A percentile compares a stretch with the other conserved stretches of the same genome.
phyloP scores from a whole-genome alignment of 1,139 yeast species.

The Hansenula lynferdii region DNA sequence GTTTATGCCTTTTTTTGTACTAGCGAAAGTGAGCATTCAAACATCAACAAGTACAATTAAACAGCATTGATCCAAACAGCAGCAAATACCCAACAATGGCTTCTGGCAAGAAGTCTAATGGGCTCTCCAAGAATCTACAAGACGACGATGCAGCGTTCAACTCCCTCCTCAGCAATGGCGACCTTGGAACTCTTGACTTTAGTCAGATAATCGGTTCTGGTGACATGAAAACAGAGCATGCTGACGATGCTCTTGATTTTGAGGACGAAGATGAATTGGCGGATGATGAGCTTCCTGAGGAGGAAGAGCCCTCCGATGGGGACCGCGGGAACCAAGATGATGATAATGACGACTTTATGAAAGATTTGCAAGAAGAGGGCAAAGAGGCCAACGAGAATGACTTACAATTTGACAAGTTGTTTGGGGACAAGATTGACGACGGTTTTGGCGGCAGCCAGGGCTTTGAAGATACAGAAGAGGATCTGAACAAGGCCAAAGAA shows the following conservation, averaged over 20 bases:
- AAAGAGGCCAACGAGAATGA: conserved; percentile 35
- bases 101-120: not conserved
- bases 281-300: conserved; percentile 61
- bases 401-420: conserved; percentile 45
- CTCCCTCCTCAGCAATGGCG: conserved; percentile 29
- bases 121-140: too few species aligned
- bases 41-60: too few species aligned
- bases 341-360: conserved; percentile 32
- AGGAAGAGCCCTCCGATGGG: conserved; percentile 33
- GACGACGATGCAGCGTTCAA: conserved; percentile 19
- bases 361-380: conserved; percentile 31
- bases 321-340: conserved; percentile 27
- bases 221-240: conserved; percentile 48
- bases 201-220: conserved; percentile 25
- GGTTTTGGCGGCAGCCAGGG: conserved; percentile 37
- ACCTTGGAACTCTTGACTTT: conserved; percentile 31
- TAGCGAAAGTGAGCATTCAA: not conserved
- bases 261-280: conserved; percentile 96
- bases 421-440: conserved; percentile 32
- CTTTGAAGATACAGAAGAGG: conserved; percentile 28
- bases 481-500: conserved; percentile 16
- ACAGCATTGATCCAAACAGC: too few species aligned
- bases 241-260: conserved; percentile 92
- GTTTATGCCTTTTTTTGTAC: not conserved
- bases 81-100: too few species aligned